Evolutionary conservation across 2,329 filamentous ascomycete species (phyloP).

Genomic region (Cladorrhinum sp.): DNA sequence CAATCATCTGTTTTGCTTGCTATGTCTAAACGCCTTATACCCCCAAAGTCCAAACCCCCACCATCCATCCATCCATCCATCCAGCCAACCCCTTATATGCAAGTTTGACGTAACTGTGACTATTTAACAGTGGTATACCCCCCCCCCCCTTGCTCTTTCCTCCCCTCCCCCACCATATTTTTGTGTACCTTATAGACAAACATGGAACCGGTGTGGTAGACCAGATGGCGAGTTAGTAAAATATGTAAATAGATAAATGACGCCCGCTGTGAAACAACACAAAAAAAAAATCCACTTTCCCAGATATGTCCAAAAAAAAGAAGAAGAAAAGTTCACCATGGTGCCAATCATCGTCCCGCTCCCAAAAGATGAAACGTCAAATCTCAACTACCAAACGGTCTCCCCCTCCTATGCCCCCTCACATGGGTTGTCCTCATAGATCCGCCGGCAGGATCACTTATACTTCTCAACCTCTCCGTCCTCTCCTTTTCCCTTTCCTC

Average conservation of each 20-base stretch:
- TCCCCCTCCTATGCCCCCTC: slow-evolving; percentile 19
- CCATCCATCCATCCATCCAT: background rate
- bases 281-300: background rate
- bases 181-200: background rate
- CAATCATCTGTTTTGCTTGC: background rate
- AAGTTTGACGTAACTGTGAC: slow-evolving; percentile 14
- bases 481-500: slow-evolving; percentile 45
- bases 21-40: slow-evolving; percentile 7
- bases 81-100: slow-evolving; percentile 11
- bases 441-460: slow-evolving; percentile 37
- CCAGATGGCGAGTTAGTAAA: too few relatives aligned
- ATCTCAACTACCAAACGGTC: slow-evolving; percentile 6
- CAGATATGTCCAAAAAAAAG: background rate
- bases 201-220: background rate
- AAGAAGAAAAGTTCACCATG: background rate
- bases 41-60: background rate
- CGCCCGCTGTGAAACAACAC: background rate
- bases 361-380: background rate
- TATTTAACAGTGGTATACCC: background rate
- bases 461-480: slow-evolving; percentile 56
- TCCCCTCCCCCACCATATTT: background rate
- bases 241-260: background rate
- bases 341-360: background rate
- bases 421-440: slow-evolving; percentile 19
- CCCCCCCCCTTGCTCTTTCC: background rate